These are phyloP conservation scores for Alternaria incomplexa DNA, from an alignment of 2,329 filamentous ascomycete species.

Conservation along the genomic window DNA sequence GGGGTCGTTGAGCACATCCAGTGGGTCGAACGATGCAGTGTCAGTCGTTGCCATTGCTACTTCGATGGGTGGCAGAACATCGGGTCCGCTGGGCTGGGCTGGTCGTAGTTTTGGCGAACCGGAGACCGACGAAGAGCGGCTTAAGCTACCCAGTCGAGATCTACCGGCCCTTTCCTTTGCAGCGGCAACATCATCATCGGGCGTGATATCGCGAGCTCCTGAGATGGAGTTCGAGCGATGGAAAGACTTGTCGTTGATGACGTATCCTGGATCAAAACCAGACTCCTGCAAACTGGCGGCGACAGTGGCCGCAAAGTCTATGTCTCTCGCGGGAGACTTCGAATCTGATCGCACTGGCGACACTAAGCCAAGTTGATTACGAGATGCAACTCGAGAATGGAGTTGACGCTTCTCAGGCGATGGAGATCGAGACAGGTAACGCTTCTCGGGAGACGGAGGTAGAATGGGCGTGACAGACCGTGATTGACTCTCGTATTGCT, in stretches of 20 bases:
- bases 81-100: conserved; percentile 17
- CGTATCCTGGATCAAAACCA: conserved; percentile 54
- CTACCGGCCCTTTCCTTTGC: conserved; percentile 37
- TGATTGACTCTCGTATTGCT: conserved; percentile 31
- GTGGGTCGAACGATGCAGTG: conserved; percentile 46
- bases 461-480: conserved; percentile 26
- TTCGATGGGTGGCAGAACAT: conserved; percentile 43
- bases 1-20: conserved; percentile 46
- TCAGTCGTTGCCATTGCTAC: conserved; percentile 40
- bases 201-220: conserved; percentile 33
- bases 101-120: conserved; percentile 32
- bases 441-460: conserved; percentile 16
- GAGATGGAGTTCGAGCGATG: conserved; percentile 38
- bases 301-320: conserved; percentile 57
- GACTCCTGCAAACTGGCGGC: conserved; percentile 55
- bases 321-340: conserved; percentile 43
- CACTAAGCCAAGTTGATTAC: conserved; percentile 17
- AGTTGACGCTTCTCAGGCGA: conserved; percentile 18
- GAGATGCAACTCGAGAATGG: conserved; percentile 20
- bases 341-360: conserved; percentile 34
- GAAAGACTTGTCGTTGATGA: conserved; percentile 51
- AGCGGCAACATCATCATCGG: conserved; percentile 42
- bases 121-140: conserved; percentile 38
- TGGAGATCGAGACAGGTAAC: conserved; percentile 22
- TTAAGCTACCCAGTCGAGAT: conserved; percentile 39